A percentile compares a stretch with the other conserved stretches of the same genome.
These are phyloP conservation scores for Moesziomyces globuligerus DNA, from an alignment of 1,284 basidiomycete species.

Conservation along the genomic window DNA sequence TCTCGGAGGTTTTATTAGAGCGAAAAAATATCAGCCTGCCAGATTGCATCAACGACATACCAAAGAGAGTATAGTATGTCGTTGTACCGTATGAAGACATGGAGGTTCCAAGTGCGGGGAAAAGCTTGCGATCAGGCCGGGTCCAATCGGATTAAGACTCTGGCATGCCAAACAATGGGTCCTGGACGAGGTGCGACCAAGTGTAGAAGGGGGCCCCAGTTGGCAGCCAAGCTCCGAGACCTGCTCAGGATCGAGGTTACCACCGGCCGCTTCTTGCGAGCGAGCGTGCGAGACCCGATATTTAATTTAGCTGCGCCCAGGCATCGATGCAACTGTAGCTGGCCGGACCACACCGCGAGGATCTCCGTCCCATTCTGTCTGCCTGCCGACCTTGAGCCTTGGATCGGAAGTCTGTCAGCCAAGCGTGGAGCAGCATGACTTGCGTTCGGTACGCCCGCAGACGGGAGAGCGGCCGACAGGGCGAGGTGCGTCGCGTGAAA, in stretches of 20 bases:
- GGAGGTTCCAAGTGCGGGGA: background rate
- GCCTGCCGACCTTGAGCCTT: too few relatives aligned
- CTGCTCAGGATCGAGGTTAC: background rate
- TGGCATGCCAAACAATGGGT: background rate
- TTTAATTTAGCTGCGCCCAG: too few relatives aligned
- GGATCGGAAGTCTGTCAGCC: too few relatives aligned
- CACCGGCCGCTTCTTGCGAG: too few relatives aligned
- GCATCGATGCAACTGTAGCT: too few relatives aligned
- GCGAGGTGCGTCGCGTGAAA: conserved; percentile 16
- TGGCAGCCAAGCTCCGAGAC: background rate
- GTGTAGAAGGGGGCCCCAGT: background rate
- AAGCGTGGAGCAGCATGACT: too few relatives aligned
- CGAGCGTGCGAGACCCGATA: too few relatives aligned
- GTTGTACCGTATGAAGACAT: background rate
- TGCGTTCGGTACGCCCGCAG: background rate
- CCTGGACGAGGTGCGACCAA: background rate
- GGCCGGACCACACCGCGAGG: too few relatives aligned
- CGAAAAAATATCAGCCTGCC: background rate
- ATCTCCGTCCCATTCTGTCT: too few relatives aligned
- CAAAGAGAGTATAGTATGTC: too few relatives aligned
- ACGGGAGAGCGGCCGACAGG: background rate
- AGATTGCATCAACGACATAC: too few relatives aligned
- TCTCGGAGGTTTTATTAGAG: background rate
- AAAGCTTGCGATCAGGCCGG: background rate
- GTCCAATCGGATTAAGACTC: background rate